A percentile compares a stretch with the other conserved stretches of the same genome.
phyloP scores from a whole-genome alignment of 208 protist species.

The Trichomonas gallinae region DNA sequence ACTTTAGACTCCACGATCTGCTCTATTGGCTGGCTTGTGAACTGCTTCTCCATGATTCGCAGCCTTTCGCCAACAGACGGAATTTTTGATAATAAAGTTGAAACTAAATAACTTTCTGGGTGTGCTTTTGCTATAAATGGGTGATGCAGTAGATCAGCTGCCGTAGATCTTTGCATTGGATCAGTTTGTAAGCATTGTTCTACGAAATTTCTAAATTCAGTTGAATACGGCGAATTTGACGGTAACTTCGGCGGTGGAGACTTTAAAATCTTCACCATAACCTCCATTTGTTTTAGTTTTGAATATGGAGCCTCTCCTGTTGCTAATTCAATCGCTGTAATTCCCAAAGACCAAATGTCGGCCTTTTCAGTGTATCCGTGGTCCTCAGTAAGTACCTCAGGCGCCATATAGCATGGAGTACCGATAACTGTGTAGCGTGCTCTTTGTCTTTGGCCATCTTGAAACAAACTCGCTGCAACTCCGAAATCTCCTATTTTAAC shows the following conservation, averaged over 20 bases:
- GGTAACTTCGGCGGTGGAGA: not conserved
- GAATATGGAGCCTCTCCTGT: slow-evolving; percentile 39
- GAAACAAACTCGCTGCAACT: slow-evolving; percentile 30
- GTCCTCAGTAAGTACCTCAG: slow-evolving; percentile 41
- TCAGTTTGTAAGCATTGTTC: slow-evolving; percentile 41
- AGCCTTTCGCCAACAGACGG: not conserved
- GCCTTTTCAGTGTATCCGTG: slow-evolving; percentile 43
- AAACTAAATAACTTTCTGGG: not conserved
- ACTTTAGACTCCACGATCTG: not conserved
- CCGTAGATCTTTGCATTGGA: slow-evolving; percentile 30
- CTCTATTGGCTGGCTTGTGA: not conserved
- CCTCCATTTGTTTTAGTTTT: slow-evolving; percentile 36
- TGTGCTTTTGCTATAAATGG: slow-evolving; percentile 30
- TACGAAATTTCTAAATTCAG: slow-evolving; percentile 38
- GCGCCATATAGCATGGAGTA: slow-evolving; percentile 51
- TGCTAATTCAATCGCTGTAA: slow-evolving; percentile 48
- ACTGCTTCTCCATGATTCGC: not conserved
- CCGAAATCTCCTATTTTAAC: slow-evolving; percentile 48
- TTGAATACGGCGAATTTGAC: not conserved
- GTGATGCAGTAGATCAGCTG: slow-evolving; percentile 28
- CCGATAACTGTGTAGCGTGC: slow-evolving; percentile 42
- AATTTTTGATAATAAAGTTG: not conserved
- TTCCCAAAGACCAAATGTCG: slow-evolving; percentile 54
- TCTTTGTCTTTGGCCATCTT: slow-evolving; percentile 22
- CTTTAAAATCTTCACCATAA: not conserved